These are phyloP conservation scores for Ploettnerulaceae sp. DNA, from an alignment of 2,329 filamentous ascomycete species.

Conservation along the genomic window DNA sequence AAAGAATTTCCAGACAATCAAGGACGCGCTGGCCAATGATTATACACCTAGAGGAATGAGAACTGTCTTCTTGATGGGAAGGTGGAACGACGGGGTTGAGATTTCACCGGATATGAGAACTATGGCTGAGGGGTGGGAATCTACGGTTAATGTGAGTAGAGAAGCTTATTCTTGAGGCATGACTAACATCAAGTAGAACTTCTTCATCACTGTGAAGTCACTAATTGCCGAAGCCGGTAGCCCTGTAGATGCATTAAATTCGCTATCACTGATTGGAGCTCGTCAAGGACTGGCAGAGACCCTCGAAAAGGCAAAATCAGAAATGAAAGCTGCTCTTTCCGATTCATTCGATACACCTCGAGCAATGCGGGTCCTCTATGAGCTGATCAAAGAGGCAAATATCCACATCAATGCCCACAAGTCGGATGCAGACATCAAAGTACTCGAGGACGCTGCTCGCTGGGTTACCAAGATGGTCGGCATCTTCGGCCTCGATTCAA, in stretches of 20 bases:
- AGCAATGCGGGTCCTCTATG: conserved; percentile 73
- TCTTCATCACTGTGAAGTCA: conserved; percentile 54
- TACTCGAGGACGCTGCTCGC: conserved; percentile 55
- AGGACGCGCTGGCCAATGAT: conserved; percentile 64
- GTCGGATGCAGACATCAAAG: conserved; percentile 41
- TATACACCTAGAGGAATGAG: conserved; percentile 78
- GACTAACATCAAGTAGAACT: conserved; percentile 42
- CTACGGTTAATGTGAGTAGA: conserved; percentile 58
- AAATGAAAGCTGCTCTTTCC: conserved; percentile 55
- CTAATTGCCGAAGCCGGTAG: conserved; percentile 42
- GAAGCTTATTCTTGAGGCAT: not conserved
- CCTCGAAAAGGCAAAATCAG: conserved; percentile 48
- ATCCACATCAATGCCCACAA: conserved; percentile 47
- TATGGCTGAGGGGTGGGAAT: conserved; percentile 73
- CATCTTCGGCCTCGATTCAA: conserved; percentile 74
- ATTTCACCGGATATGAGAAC: conserved; percentile 79
- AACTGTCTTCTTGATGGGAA: conserved; percentile 80
- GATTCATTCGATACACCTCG: conserved; percentile 86
- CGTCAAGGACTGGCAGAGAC: conserved; percentile 48
- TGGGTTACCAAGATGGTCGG: conserved; percentile 83
- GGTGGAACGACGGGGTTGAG: conserved; percentile 88
- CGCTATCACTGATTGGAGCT: conserved; percentile 31
- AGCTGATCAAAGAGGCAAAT: conserved; percentile 76
- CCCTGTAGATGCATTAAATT: conserved; percentile 25
- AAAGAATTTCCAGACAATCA: conserved; percentile 94